These are phyloP conservation scores for Hyaloscypha bicolor DNA, from an alignment of 495 filamentous ascomycete species.

Conservation along the genomic window DNA sequence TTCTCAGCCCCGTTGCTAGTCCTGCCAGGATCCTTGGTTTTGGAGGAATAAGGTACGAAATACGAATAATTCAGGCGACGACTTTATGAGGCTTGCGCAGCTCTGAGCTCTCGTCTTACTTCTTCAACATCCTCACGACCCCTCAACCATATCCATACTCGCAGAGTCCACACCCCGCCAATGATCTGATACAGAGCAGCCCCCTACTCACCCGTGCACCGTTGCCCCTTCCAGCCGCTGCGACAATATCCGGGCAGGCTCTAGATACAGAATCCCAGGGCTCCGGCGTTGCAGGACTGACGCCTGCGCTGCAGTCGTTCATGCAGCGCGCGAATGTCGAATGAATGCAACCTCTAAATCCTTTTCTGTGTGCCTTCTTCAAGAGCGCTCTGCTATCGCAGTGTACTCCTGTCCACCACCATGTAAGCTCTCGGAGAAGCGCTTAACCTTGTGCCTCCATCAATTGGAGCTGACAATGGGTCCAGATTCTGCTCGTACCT, in stretches of 20 bases:
- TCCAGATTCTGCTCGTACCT: conserved; percentile 86
- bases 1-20: background rate
- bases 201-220: background rate
- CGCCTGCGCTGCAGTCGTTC: conserved; percentile 27
- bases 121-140: background rate
- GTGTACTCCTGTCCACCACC: conserved; percentile 88
- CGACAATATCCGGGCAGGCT: conserved; percentile 7
- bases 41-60: conserved; percentile 10
- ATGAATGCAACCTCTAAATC: conserved; percentile 99
- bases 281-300: conserved; percentile 26
- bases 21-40: conserved; percentile 7
- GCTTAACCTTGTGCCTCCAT: conserved; percentile 20
- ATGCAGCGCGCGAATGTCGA: conserved; percentile 35
- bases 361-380: conserved; percentile 97
- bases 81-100: conserved; percentile 2
- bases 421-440: conserved; percentile 55
- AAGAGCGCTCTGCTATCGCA: conserved; percentile 90
- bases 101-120: background rate
- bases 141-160: background rate
- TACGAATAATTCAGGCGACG: conserved; percentile 26
- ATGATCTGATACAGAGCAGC: conserved; percentile 16
- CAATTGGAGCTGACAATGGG: conserved; percentile 12
- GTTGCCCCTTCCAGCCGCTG: conserved; percentile 2
- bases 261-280: conserved; percentile 22
- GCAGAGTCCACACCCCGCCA: background rate